These are phyloP conservation scores for Magnaporthiopsis rhizophila DNA, from an alignment of 2,329 filamentous ascomycete genomes.

Conservation along the genomic window DNA sequence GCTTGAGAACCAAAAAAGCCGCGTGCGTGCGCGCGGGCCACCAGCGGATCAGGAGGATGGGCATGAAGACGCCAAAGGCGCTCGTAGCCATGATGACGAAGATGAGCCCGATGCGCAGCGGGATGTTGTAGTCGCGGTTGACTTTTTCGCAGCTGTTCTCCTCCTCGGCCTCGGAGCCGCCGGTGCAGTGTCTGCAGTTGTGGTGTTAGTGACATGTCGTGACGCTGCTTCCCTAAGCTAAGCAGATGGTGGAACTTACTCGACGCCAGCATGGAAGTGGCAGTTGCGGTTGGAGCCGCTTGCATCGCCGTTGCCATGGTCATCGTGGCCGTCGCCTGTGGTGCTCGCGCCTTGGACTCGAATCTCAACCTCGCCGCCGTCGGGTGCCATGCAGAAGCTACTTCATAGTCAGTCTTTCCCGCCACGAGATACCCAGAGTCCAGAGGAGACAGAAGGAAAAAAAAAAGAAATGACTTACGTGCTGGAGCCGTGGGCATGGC, in stretches of 20 bases:
- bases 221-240: not conserved
- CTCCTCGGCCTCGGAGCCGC: conserved; percentile 34
- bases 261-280: conserved; percentile 68
- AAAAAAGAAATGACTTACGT: conserved; percentile 11
- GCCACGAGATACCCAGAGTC: too few species aligned
- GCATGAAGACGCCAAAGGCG: conserved; percentile 57
- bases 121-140: conserved; percentile 55
- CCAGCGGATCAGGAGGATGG: conserved; percentile 54
- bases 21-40: conserved; percentile 39
- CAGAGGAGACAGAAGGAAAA: too few species aligned
- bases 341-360: conserved; percentile 13
- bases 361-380: conserved; percentile 45
- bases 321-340: conserved; percentile 16
- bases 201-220: conserved; percentile 5
- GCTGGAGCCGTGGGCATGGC: conserved; percentile 52
- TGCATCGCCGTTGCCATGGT: conserved; percentile 18
- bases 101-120: conserved; percentile 60
- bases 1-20: conserved; percentile 58
- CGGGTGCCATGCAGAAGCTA: conserved; percentile 8
- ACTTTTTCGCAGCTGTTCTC: conserved; percentile 34
- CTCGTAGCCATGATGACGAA: conserved; percentile 66
- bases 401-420: too few species aligned
- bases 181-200: conserved; percentile 46
- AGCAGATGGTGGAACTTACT: conserved; percentile 42
- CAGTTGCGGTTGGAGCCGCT: conserved; percentile 34